Evolutionary conservation across 2,329 filamentous ascomycete species (phyloP), one percentile per base, ranked within the genome.

Genomic region (Fusarium sp.): DNA sequence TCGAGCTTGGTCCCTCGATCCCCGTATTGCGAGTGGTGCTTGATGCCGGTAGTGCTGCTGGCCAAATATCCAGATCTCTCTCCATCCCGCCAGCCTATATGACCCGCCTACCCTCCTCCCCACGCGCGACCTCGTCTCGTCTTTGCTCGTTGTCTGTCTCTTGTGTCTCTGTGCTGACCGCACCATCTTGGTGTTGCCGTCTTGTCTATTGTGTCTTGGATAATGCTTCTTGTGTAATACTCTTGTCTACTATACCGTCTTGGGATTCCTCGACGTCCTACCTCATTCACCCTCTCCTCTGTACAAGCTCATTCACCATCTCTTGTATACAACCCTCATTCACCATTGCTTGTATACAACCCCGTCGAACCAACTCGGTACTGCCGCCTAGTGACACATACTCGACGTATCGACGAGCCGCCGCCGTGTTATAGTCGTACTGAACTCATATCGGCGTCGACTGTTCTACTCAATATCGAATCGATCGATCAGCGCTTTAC

Each of bases 51-150:
- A 71, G 65, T 71, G 62, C 58, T 61, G 31, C 38, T 68, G 46
- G 46, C 40, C 64, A 59, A 61, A 57, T 65, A 64, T 67, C 57
- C 44, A 69, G 38, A 65, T 72, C 64, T 73, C 64, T 67, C 58
- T 69, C 61, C 53, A 63, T 69, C 61, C 42, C 49, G 42, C 61
- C 71, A 75, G 72, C 75, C 78, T 74, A 74, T 77, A 78, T 77
- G 69, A 31, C 64, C 73, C 62, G 58, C 62, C 46, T 64, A 44
- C 75, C 76, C 74, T 72, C 73, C 72, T 65, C 66, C 57, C 63
- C 67, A 65, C 69, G 62, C 67, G 73, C 38, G 61, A 57, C 42
- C 34, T 56, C 50, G 50, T 62, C 34, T 56, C 50, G 50, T 62
- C 34, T 61, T 66, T 46, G 57, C 56, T 65, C 58, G 46, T 61